A percentile compares a stretch with the other conserved stretches of the same genome.
phyloP scores from a whole-genome alignment of 73 alveolate species.

The Tetrahymena elliotti region DNA sequence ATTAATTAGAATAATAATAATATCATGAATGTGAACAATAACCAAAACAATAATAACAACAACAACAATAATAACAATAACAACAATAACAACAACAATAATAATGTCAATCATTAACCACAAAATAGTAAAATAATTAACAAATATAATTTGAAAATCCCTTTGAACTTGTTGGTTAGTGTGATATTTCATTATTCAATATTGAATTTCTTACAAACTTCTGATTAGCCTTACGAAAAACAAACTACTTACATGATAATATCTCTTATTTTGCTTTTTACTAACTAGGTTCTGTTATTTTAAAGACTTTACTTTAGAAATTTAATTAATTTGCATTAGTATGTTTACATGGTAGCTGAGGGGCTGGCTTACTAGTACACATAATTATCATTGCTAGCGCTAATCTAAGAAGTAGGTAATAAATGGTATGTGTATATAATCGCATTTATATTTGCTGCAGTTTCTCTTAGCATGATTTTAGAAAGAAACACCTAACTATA shows the following conservation, averaged over 20 bases:
- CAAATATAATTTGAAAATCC: neutral
- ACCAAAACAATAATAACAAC: neutral
- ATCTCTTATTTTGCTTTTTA: neutral
- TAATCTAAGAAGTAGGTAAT: neutral
- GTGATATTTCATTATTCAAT: neutral
- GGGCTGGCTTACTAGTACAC: neutral
- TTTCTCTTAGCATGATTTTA: neutral
- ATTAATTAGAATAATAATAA: too few relatives aligned
- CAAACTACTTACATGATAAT: neutral
- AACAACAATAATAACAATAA: neutral
- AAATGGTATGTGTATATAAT: neutral
- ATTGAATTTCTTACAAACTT: neutral
- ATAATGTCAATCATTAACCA: neutral
- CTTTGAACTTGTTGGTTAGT: neutral
- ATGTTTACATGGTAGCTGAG: neutral
- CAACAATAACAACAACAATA: neutral
- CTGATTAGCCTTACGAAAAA: neutral
- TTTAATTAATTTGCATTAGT: neutral
- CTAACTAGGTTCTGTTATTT: neutral
- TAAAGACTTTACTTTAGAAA: neutral
- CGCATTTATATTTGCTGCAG: neutral
- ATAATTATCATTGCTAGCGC: neutral
- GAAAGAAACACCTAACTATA: neutral
- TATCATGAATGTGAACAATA: neutral
- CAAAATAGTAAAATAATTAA: neutral